Evolutionary conservation across 2,329 filamentous ascomycete species (phyloP).

Genomic region (Colletotrichum filicis): DNA sequence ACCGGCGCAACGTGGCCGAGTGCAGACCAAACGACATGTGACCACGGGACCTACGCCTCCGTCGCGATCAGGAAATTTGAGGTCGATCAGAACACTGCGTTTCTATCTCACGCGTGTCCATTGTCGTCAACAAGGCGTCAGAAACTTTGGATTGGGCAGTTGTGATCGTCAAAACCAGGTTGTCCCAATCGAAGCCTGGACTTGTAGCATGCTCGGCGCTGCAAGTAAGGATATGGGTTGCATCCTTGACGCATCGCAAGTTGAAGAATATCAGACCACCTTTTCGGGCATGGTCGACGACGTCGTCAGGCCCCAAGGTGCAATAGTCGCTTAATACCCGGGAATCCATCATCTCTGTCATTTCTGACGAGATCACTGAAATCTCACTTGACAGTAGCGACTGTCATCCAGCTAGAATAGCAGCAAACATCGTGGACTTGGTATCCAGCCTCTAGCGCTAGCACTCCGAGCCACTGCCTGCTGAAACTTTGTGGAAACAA

Average conservation of each 20-base stretch:
- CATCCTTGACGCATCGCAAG: background rate
- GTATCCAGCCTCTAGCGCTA: background rate
- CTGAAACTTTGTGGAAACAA: too few species aligned
- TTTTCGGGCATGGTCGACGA: background rate
- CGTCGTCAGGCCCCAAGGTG: background rate
- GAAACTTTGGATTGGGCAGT: background rate
- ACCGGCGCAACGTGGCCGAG: conserved; percentile 22
- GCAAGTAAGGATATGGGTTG: background rate
- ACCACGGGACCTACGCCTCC: background rate
- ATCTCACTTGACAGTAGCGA: conserved; percentile 1
- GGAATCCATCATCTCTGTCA: conserved; percentile 13
- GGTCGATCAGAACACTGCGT: background rate
- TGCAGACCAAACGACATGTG: conserved; percentile 12
- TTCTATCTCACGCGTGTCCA: background rate
- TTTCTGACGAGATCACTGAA: conserved; percentile 26
- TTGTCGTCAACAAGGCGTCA: background rate
- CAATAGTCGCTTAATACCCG: background rate
- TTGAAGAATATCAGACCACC: background rate
- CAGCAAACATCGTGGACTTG: background rate
- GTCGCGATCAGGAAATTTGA: background rate
- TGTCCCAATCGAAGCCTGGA: background rate
- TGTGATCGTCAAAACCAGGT: background rate
- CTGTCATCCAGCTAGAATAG: background rate
- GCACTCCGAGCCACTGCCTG: background rate
- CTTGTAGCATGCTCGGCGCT: background rate